phyloP scores from a whole-genome alignment of 306 rosid species.

The Castanea crenata region DNA sequence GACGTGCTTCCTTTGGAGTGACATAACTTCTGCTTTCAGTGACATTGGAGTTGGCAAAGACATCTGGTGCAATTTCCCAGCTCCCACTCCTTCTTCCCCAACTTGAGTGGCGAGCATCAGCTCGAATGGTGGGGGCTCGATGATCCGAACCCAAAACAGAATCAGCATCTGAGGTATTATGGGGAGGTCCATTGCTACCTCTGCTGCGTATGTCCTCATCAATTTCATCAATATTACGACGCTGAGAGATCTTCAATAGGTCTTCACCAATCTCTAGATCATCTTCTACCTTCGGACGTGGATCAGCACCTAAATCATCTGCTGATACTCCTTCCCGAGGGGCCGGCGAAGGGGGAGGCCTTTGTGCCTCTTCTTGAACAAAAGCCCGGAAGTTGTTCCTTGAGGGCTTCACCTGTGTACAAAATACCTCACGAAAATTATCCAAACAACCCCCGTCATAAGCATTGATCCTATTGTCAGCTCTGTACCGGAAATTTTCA shows the following conservation, averaged over 20 bases:
- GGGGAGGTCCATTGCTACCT: conserved; percentile 67
- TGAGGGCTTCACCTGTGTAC: conserved; percentile 71
- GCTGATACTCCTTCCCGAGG: conserved; percentile 39
- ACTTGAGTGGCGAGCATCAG: conserved; percentile 70
- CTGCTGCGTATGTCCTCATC: conserved; percentile 67
- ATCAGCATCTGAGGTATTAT: conserved; percentile 54
- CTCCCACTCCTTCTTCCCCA: conserved; percentile 80
- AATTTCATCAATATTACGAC: conserved; percentile 74
- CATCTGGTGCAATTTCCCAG: conserved; percentile 81
- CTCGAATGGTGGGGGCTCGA: conserved; percentile 71
- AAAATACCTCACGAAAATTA: conserved; percentile 84
- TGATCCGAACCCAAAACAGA: conserved; percentile 73
- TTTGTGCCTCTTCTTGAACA: conserved; percentile 63
- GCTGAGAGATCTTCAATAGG: conserved; percentile 86
- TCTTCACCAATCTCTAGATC: conserved; percentile 91
- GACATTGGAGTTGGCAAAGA: conserved; percentile 52
- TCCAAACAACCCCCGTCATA: conserved; percentile 69
- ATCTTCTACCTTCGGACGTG: conserved; percentile 84
- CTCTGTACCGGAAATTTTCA: conserved; percentile 83
- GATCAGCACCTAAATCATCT: conserved; percentile 60
- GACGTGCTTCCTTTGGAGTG: conserved; percentile 49
- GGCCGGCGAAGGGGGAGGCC: conserved; percentile 38
- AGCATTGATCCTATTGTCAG: conserved; percentile 69
- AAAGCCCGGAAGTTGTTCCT: conserved; percentile 77
- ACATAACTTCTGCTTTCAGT: conserved; percentile 70